phyloP scores from a whole-genome alignment of 768 basidiomycete species.

The Lentinula boryana region DNA sequence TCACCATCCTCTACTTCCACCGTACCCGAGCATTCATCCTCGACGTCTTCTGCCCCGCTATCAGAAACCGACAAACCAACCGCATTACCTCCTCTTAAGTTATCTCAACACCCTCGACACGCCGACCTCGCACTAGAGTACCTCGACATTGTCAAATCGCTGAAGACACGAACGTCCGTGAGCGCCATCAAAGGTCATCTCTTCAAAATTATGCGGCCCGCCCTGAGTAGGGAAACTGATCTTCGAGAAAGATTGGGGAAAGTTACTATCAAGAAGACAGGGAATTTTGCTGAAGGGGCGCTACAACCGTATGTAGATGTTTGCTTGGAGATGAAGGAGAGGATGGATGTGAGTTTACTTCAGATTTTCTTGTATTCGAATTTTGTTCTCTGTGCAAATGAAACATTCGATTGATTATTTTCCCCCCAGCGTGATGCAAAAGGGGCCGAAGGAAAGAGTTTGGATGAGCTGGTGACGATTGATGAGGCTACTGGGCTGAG shows the following conservation, averaged over 20 bases:
- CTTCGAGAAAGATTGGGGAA: conserved; percentile 68
- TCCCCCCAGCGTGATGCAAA: conserved; percentile 40
- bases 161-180: conserved; percentile 63
- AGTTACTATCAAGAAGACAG: conserved; percentile 22
- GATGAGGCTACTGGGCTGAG: conserved; percentile 46
- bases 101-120: conserved; percentile 47
- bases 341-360: conserved; percentile 45
- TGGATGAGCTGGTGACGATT: conserved; percentile 31
- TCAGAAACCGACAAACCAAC: not conserved
- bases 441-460: conserved; percentile 20
- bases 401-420: not conserved
- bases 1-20: conserved; percentile 3
- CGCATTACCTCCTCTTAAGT: conserved; percentile 21
- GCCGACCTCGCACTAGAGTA: conserved; percentile 80
- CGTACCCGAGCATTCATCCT: not conserved
- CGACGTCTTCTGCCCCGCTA: conserved; percentile 12
- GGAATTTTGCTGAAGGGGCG: conserved; percentile 15
- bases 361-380: too few species aligned
- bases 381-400: too few species aligned
- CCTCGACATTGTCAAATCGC: conserved; percentile 65
- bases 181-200: conserved; percentile 89
- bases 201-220: conserved; percentile 87
- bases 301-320: conserved; percentile 46
- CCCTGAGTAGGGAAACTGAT: conserved; percentile 58
- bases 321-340: conserved; percentile 50